Conservation (phyloP, 176 grass and related monocot genomes). For the Aegilops umbellulata region DNA sequence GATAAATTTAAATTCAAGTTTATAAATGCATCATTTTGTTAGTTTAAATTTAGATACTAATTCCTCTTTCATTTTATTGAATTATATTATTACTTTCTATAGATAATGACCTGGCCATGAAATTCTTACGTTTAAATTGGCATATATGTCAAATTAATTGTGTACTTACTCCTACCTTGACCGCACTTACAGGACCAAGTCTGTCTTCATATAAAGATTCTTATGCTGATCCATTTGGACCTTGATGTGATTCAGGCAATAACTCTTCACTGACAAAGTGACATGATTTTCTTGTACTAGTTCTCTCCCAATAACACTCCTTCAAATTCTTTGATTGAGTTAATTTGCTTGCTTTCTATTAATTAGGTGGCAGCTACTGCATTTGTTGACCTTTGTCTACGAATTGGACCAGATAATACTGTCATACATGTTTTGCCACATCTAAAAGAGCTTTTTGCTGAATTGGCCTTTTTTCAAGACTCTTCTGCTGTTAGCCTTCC, state of each 20-base stretch:
- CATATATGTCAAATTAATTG: constrained; percentile 29
- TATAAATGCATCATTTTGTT: constrained; percentile 12
- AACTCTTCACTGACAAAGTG: not conserved
- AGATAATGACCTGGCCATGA: constrained; percentile 15
- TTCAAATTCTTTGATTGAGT: not conserved
- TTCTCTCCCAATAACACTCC: constrained; percentile 4
- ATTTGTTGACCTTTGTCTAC: constrained; percentile 72
- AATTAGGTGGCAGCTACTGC: constrained; percentile 68
- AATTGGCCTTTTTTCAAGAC: constrained; percentile 69
- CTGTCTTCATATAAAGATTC: constrained; percentile 75
- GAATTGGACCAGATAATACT: constrained; percentile 71
- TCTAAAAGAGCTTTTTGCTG: constrained; percentile 81
- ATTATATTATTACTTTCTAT: constrained; percentile 17
- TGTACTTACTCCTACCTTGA: constrained; percentile 22
- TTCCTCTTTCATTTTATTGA: constrained; percentile 1
- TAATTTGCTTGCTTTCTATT: constrained; percentile 29
- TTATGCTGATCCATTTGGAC: constrained; percentile 76
- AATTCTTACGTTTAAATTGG: constrained; percentile 25
- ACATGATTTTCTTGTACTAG: not conserved
- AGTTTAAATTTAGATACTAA: not conserved
- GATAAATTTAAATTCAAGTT: not conserved
- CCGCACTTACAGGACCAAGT: constrained; percentile 73
- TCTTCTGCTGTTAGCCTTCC: constrained; percentile 37
- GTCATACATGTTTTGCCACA: constrained; percentile 61
- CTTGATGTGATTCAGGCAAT: constrained; percentile 71